Conservation (phyloP, 257 asterid species). For the Przewalskia tangutica region DNA sequence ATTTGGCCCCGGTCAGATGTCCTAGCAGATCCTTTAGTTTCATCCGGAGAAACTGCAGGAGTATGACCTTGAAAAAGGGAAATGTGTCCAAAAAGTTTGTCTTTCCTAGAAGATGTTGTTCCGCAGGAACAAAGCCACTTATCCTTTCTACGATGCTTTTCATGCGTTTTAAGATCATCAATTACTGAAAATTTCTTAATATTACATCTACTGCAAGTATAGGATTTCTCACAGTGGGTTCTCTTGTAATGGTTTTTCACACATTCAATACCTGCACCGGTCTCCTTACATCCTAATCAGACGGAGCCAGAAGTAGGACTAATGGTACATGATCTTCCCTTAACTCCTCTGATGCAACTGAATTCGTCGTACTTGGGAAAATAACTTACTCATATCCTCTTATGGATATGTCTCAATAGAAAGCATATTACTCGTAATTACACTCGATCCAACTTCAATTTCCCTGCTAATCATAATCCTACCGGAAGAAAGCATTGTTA, state of each 20-base stretch:
- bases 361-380: too few species aligned
- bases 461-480: too few species aligned
- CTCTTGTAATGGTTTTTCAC: constrained; percentile 95
- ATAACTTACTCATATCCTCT: too few species aligned
- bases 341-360: too few species aligned
- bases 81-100: constrained; percentile 88
- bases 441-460: too few species aligned
- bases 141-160: constrained; percentile 89
- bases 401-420: too few species aligned
- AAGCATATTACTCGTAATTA: too few species aligned
- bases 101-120: constrained; percentile 92
- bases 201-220: constrained; percentile 87
- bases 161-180: constrained; percentile 93
- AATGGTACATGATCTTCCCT: too few species aligned
- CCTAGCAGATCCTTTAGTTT: constrained; percentile 21
- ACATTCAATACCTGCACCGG: too few species aligned
- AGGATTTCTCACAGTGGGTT: constrained; percentile 91
- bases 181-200: constrained; percentile 79
- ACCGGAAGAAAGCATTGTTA: too few species aligned
- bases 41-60: constrained; percentile 76
- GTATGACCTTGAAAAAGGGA: constrained; percentile 92
- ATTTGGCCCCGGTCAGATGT: constrained; percentile 38
- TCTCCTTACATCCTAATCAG: too few species aligned
- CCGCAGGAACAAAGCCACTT: constrained; percentile 98
- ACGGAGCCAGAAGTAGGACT: too few species aligned